phyloP scores from a whole-genome alignment of 495 filamentous ascomycete species.

The Podospora conica region DNA sequence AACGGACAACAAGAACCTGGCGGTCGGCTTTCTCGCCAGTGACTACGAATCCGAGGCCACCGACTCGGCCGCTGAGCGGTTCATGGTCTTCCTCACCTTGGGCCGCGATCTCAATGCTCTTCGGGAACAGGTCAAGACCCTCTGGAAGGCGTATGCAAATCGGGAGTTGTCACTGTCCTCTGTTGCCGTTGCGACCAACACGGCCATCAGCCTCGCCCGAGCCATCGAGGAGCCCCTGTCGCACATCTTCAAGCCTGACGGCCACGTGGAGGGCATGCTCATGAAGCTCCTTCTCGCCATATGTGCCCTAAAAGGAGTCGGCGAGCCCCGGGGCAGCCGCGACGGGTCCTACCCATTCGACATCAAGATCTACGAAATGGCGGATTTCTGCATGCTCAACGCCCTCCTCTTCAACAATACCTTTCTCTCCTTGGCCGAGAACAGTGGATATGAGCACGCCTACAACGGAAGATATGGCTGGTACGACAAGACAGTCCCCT shows the following conservation, averaged over 20 bases:
- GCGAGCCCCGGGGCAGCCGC: neutral
- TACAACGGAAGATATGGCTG: slow-evolving; percentile 8
- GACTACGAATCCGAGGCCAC: slow-evolving; percentile 1
- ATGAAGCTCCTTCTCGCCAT: neutral
- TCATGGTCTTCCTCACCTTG: slow-evolving; percentile 5
- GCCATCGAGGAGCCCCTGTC: slow-evolving; percentile 1
- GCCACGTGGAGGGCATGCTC: neutral
- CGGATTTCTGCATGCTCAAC: neutral
- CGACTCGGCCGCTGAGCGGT: neutral
- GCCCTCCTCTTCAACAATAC: neutral
- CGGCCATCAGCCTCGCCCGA: slow-evolving; percentile 7
- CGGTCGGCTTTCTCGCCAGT: neutral
- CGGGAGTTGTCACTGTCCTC: slow-evolving; percentile 2
- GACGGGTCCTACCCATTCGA: neutral
- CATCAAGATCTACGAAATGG: neutral
- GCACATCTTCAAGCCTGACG: neutral
- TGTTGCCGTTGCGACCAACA: slow-evolving; percentile 6
- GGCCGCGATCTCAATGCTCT: slow-evolving; percentile 3
- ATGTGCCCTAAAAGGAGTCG: neutral
- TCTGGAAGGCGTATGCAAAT: slow-evolving; percentile 2
- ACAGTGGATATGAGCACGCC: neutral
- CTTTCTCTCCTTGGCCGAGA: neutral
- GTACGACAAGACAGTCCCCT: slow-evolving; percentile 1
- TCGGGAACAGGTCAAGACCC: neutral
- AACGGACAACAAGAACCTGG: neutral